These are phyloP conservation scores for Thermomyces lanuginosus DNA, from an alignment of 2,329 filamentous ascomycete species.

Conservation along the genomic window DNA sequence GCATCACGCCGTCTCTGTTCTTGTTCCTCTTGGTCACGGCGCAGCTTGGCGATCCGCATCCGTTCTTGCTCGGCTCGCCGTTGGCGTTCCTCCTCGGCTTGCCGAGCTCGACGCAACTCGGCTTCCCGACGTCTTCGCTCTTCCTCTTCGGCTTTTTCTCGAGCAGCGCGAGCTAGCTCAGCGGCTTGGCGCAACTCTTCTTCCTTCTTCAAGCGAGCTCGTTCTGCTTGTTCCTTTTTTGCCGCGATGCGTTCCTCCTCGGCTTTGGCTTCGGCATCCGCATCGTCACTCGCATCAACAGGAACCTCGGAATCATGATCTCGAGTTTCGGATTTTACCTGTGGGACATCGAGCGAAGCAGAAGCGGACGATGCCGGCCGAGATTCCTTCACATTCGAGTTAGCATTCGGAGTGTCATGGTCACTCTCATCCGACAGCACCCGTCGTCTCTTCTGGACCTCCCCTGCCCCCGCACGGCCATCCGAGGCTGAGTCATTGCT, in stretches of 20 bases:
- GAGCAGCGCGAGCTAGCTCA: slow-evolving; percentile 20
- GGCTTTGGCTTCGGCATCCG: slow-evolving; percentile 12
- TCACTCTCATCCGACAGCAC: slow-evolving; percentile 24
- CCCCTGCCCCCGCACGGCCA: slow-evolving; percentile 15
- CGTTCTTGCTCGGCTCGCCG: slow-evolving; percentile 28
- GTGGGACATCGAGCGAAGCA: slow-evolving; percentile 17
- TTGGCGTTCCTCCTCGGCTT: slow-evolving; percentile 32
- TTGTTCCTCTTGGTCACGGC: slow-evolving; percentile 29
- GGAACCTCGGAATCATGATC: slow-evolving; percentile 17
- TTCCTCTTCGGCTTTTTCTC: slow-evolving; percentile 28
- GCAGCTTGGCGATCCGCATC: slow-evolving; percentile 26
- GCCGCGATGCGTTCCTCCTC: slow-evolving; percentile 18
- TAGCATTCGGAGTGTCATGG: slow-evolving; percentile 17
- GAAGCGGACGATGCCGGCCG: no score
- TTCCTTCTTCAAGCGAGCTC: slow-evolving; percentile 19
- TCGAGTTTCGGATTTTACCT: slow-evolving; percentile 13
- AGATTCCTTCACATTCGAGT: no score
- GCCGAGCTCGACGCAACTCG: slow-evolving; percentile 26
- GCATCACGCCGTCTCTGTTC: slow-evolving; percentile 31
- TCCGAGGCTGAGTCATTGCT: slow-evolving; percentile 25
- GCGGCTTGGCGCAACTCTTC: slow-evolving; percentile 11
- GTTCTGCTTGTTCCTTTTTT: slow-evolving; percentile 18
- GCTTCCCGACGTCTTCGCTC: slow-evolving; percentile 27
- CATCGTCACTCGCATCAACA: slow-evolving; percentile 10
- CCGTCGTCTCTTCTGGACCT: slow-evolving; percentile 25